phyloP scores from a whole-genome alignment of 2,329 filamentous ascomycete genomes.

The Pseudogymnoascus sp. region DNA sequence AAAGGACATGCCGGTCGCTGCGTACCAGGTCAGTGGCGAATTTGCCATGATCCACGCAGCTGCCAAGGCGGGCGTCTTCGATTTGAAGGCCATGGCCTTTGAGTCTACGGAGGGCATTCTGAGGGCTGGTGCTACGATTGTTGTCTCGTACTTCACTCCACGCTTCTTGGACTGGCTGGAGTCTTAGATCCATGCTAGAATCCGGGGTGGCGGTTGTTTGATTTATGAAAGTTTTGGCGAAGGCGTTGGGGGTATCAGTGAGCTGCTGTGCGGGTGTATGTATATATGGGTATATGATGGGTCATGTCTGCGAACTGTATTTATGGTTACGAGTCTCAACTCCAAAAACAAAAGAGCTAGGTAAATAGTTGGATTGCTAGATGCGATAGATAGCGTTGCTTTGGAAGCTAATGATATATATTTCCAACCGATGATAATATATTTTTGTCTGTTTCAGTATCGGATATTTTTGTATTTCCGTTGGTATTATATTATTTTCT shows the following conservation, averaged over 20 bases:
- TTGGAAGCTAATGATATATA: background rate
- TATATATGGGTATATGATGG: conserved; percentile 4
- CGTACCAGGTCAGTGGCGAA: conserved; percentile 95
- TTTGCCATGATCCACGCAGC: conserved; percentile 97
- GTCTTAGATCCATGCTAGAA: conserved; percentile 32
- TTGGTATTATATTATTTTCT: background rate
- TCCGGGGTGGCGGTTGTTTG: background rate
- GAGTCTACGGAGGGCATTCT: conserved; percentile 92
- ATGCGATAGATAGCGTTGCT: conserved; percentile 4
- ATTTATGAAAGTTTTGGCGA: background rate
- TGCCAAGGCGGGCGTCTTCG: conserved; percentile 93
- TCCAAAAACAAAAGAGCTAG: conserved; percentile 1
- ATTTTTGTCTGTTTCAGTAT: background rate
- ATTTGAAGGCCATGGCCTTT: conserved; percentile 88
- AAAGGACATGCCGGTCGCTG: conserved; percentile 82
- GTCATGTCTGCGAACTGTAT: background rate
- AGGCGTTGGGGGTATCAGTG: background rate
- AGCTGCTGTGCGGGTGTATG: background rate
- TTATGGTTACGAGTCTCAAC: conserved; percentile 6
- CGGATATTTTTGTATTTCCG: background rate
- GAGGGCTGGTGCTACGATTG: conserved; percentile 83
- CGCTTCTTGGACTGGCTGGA: conserved; percentile 63
- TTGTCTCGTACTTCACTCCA: conserved; percentile 91
- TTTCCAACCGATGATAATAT: background rate
- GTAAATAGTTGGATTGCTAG: background rate